Conservation (phyloP, 495 filamentous ascomycete genomes). For the Immersiella caudata region DNA sequence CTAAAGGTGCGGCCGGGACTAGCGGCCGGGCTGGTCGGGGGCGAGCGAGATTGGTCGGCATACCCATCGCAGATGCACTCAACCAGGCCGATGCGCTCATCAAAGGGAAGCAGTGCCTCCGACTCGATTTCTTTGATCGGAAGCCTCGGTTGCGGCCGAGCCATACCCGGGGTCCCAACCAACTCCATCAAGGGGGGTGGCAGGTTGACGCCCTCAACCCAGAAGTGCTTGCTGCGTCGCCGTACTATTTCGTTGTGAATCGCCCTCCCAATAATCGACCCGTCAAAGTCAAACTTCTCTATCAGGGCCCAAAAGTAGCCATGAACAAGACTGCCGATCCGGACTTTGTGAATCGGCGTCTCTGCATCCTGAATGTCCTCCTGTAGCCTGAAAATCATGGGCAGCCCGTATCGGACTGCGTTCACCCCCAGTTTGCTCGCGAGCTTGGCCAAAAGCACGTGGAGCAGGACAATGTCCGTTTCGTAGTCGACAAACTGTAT, state of each 20-base stretch:
- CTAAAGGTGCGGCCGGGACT: slow-evolving; percentile 70
- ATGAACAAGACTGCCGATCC: slow-evolving; percentile 79
- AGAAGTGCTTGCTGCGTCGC: slow-evolving; percentile 69
- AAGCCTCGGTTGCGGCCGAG: slow-evolving; percentile 50
- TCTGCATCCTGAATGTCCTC: slow-evolving; percentile 74
- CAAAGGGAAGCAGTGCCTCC: slow-evolving; percentile 66
- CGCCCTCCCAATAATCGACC: slow-evolving; percentile 62
- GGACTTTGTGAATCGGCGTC: slow-evolving; percentile 65
- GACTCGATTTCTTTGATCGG: slow-evolving; percentile 55
- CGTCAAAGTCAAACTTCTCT: slow-evolving; percentile 76
- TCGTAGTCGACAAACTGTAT: slow-evolving; percentile 69
- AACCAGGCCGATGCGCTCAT: slow-evolving; percentile 66
- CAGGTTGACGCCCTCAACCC: slow-evolving; percentile 72
- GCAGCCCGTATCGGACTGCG: slow-evolving; percentile 72
- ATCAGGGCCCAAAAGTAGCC: slow-evolving; percentile 82
- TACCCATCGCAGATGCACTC: slow-evolving; percentile 73
- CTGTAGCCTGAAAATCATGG: slow-evolving; percentile 86
- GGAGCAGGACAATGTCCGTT: slow-evolving; percentile 71
- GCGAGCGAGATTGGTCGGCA: slow-evolving; percentile 55
- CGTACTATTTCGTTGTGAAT: slow-evolving; percentile 76
- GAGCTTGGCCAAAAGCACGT: slow-evolving; percentile 71
- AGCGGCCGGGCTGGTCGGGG: slow-evolving; percentile 67
- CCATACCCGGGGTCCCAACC: slow-evolving; percentile 51
- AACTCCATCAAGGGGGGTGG: slow-evolving; percentile 61
- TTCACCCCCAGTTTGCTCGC: slow-evolving; percentile 82